Evolutionary conservation across 148 eudicot species (phyloP), one percentile per base, ranked within the genome.

Genomic region (Cornus controversa): DNA sequence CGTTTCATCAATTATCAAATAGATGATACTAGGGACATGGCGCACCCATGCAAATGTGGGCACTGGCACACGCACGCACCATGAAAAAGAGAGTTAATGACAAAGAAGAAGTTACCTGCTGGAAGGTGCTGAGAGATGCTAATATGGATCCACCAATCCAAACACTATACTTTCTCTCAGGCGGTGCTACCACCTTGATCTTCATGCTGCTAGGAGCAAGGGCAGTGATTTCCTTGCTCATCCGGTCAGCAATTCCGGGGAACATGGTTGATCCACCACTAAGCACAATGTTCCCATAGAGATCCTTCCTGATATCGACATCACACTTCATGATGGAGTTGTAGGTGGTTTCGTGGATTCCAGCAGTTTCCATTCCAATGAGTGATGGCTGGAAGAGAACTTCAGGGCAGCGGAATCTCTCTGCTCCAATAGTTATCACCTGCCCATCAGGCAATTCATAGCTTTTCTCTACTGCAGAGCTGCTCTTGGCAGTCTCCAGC

Each of bases 201-300:
- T 78, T 78, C 80, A 78, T 71, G 80, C 80, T 78, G 28, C 80
- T 78, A 62, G 80, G 80, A 78, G 80, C 80, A 64, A 78, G 80
- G 36, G 80, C 80, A 64, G 80, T 78, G 45, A 78, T 78, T 66
- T 78, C 80, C 70, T 78, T 71, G 75, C 80, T 78, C 80, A 78
- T 78, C 64, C 80, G 64, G 57, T 78, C 80, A 27, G 80, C 80
- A 71, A 78, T 78, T 40, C 80, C 75, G 7, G 80, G 80, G 70
- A 78, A 78, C 80, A 78, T 78, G 47, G 80, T 78, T 7, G 80
- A 78, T 67, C 80, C 80, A 26, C 80, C 80, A 78, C 80, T 78
- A 71, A 78, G 80, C 70, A 78, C 80, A 29, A 78, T 71, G 68
- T 78, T 78, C 7, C 80, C 80, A 47, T 78, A 78, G 4, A 78